Evolutionary conservation across 208 protist genomes (phyloP).

Genomic region (Acanthamoeba divionensis): DNA sequence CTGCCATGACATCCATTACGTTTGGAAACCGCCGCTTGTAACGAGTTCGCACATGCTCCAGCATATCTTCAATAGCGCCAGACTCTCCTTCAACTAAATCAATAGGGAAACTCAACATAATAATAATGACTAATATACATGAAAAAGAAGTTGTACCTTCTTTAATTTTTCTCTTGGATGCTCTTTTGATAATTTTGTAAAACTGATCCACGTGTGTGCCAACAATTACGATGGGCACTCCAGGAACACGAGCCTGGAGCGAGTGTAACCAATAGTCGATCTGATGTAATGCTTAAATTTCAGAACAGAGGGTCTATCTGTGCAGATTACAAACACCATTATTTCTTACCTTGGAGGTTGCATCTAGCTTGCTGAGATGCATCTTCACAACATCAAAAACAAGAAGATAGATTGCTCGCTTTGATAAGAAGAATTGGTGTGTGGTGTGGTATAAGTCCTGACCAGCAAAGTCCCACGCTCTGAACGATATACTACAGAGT

Average conservation of each 20-base stretch:
- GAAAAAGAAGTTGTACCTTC: background rate
- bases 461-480: slow-evolving; percentile 49
- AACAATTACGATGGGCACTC: slow-evolving; percentile 48
- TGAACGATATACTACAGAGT: slow-evolving; percentile 20
- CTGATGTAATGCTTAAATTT: background rate
- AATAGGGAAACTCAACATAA: background rate
- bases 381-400: slow-evolving; percentile 33
- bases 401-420: slow-evolving; percentile 45
- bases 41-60: background rate
- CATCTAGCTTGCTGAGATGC: slow-evolving; percentile 7
- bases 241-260: slow-evolving; percentile 27
- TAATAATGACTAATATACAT: background rate
- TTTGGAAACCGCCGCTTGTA: slow-evolving; percentile 54
- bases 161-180: slow-evolving; percentile 7
- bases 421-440: slow-evolving; percentile 53
- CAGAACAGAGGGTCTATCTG: background rate
- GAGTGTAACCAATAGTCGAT: slow-evolving; percentile 45
- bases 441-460: slow-evolving; percentile 51
- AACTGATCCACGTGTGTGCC: slow-evolving; percentile 40
- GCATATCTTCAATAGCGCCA: slow-evolving; percentile 3
- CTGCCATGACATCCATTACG: slow-evolving; percentile 25
- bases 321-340: background rate
- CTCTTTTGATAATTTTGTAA: background rate
- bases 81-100: background rate
- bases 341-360: background rate